phyloP scores from a whole-genome alignment of 305 asterid genomes.

The Fraxinus platypoda region DNA sequence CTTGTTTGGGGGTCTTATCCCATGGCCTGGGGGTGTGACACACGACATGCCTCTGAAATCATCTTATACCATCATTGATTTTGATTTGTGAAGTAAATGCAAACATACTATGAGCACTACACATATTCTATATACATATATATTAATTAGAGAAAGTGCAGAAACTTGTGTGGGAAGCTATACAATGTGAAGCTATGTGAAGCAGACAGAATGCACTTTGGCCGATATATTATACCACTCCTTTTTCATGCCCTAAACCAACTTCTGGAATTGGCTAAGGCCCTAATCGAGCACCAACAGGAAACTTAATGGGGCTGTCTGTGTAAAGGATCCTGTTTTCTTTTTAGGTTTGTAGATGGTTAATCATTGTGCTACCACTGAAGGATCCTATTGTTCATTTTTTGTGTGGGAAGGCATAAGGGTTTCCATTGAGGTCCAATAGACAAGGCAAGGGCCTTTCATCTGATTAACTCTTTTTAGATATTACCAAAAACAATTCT shows the following conservation, averaged over 20 bases:
- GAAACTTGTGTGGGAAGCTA: neutral
- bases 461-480: neutral
- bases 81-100: neutral
- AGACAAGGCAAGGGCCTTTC: neutral
- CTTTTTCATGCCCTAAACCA: neutral
- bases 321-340: neutral
- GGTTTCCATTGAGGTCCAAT: neutral
- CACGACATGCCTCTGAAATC: neutral
- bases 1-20: neutral
- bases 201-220: neutral
- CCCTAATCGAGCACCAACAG: neutral
- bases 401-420: neutral
- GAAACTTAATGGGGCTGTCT: neutral
- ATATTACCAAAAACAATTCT: neutral
- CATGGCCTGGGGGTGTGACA: neutral
- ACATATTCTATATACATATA: neutral
- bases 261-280: neutral
- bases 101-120: neutral
- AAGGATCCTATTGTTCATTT: neutral
- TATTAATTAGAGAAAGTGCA: neutral
- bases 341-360: neutral
- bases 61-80: neutral
- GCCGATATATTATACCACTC: neutral
- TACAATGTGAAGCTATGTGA: neutral
- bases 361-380: neutral